Percentiles rank a stretch among this genome's conserved stretches.
phyloP scores from a whole-genome alignment of 345 rosid species.

The Hirschfeldia incana region DNA sequence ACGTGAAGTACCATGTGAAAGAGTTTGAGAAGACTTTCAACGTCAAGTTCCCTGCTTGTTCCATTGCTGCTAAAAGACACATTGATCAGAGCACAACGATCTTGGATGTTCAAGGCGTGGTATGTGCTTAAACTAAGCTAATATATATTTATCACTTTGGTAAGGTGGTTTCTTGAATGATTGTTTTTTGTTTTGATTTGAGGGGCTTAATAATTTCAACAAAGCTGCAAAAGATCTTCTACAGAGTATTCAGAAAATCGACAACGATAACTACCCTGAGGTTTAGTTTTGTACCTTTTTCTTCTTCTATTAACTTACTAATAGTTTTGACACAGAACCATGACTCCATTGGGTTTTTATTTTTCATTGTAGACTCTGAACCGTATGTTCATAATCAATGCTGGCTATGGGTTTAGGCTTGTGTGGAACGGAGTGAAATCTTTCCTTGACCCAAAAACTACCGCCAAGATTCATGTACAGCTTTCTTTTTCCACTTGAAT shows the following conservation, averaged over 20 bases:
- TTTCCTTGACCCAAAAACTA: slow-evolving; percentile 92
- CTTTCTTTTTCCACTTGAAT: neutral
- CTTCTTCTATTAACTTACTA: neutral
- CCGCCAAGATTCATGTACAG: slow-evolving; percentile 89
- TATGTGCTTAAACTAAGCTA: slow-evolving; percentile 37
- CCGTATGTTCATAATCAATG: slow-evolving; percentile 96
- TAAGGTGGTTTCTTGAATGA: neutral
- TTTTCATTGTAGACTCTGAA: slow-evolving; percentile 64
- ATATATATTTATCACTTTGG: neutral
- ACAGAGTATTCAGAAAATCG: slow-evolving; percentile 66
- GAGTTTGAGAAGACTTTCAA: slow-evolving; percentile 85
- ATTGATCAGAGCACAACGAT: slow-evolving; percentile 93
- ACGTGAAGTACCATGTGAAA: slow-evolving; percentile 75
- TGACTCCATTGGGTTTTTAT: neutral
- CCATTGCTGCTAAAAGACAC: slow-evolving; percentile 70
- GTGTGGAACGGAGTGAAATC: slow-evolving; percentile 81
- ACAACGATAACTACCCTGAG: slow-evolving; percentile 88
- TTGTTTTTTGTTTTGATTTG: neutral
- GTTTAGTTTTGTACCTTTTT: slow-evolving; percentile 33
- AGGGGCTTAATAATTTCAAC: slow-evolving; percentile 78
- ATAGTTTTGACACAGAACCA: slow-evolving; percentile 8
- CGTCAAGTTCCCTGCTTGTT: slow-evolving; percentile 77
- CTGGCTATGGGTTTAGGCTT: slow-evolving; percentile 90
- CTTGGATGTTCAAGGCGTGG: slow-evolving; percentile 95
- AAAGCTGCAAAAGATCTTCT: slow-evolving; percentile 85